Evolutionary conservation across 164 flowering plant genomes (phyloP), one percentile per base, ranked within the genome.

Genomic region (Brasenia schreberi): DNA sequence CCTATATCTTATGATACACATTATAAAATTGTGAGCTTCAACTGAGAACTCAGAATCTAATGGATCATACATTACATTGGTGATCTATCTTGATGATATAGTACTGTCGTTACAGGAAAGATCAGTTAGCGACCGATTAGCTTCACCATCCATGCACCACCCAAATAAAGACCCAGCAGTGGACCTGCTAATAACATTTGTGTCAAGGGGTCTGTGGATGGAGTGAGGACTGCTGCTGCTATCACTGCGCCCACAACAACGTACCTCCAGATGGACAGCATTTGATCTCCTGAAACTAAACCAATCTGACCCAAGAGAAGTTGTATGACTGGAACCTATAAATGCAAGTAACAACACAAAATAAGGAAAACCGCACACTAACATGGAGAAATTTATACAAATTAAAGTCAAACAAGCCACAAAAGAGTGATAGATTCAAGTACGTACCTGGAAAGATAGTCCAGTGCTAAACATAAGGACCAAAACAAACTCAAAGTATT

Each of bases 381-480:
- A 49, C 16, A 5, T 9, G 16, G 56, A 33, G 56, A 14, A 9
- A 14, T 49, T 49, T 9, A 49, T 9, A 49, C 10, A 49, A 49
- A 49, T 49, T 9, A 49, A 49, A 49, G 39, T 33, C 56, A 0
- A 49, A 49, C 56, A 49, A 9, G 10, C 56, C 0, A 49, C 16
- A 49, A 49, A 49, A 9, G 56, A 49, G 56, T 49, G 16, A 49
- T 49, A 49, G 39, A 3, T 49, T 5, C 16, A 9, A 66, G 64
- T 4, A 14, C 18, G 71, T 73, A 94, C 99, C 96, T 94, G 99
- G 76, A 94, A 94, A 71, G 96, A 91, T 78, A 91, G 77, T 56
- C 97, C 99, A 0, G 97, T 94, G 79, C 97, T 91, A 79, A 94
- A 89, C 97, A 91, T 85, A 56, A 94, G 96, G 58, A 91, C 87